Evolutionary conservation across 2,329 filamentous ascomycete species (phyloP), one percentile per base, ranked within the genome.

Genomic region (Fusarium proliferatum): DNA sequence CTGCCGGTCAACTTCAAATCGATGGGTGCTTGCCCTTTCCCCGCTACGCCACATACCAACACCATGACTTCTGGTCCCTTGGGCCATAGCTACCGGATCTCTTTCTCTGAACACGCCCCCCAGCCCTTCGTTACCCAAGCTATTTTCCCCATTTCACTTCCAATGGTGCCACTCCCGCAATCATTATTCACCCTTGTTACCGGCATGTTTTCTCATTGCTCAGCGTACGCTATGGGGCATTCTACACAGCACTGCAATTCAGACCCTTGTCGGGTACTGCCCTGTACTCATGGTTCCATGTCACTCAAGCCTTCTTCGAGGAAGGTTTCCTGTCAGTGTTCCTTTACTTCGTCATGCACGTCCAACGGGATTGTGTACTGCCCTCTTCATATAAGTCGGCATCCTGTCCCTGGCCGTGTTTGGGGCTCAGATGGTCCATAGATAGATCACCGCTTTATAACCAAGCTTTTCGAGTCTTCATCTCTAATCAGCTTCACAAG

Each of bases 321-420:
- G 69, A 76, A 71, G 67, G 72, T 77, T 76, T 72, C 68, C 59
- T 78, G 71, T 74, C 75, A 64, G 55, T 77, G 71, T 76, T 73
- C 67, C 67, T 69, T 73, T 59, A 76, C 75, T 77, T 72, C 74
- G 72, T 79, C 76, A 80, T 80, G 78, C 76, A 77, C 69, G 72
- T 71, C 75, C 63, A 67, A 66, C 61, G 65, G 69, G 71, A 70
- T 65, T 61, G 33, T 79, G 70, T 76, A 74, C 75, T 76, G 76
- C 72, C 76, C 65, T 72, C 73, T 76, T 78, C 78, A 78, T 79
- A 80, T 80, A 80, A 80, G 78, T 77, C 74, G 68, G 69, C 61
- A 71, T 77, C 73, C 70, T 73, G 73, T 79, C 78, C 78, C 75
- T 76, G 74, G 69, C 66, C 65, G 55, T 72, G 64, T 76, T 78